Conservation (phyloP, 2,329 filamentous ascomycete genomes). For the Magnaporthiopsis incrustans region DNA sequence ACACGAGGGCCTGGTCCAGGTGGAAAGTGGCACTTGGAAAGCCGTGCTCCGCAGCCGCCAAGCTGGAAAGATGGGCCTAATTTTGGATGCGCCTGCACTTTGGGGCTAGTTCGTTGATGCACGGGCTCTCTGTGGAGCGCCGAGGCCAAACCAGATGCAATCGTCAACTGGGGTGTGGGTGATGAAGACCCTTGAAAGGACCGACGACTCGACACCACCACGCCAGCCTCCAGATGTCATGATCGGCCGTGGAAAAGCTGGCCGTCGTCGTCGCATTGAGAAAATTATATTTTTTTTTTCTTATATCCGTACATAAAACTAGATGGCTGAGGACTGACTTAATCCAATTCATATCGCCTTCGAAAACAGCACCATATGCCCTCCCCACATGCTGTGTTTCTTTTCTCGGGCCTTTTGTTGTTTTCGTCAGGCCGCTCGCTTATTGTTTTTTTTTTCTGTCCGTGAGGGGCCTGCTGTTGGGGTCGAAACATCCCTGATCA, state of each 20-base stretch:
- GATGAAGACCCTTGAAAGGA: background rate
- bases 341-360: background rate
- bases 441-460: background rate
- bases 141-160: background rate
- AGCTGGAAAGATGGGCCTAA: conserved; percentile 5
- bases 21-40: background rate
- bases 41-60: background rate
- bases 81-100: conserved; percentile 5
- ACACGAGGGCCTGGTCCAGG: background rate
- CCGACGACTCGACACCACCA: background rate
- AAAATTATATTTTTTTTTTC: background rate
- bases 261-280: background rate
- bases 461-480: background rate
- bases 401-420: background rate
- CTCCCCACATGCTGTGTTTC: background rate
- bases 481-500: background rate
- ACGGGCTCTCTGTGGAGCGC: conserved; percentile 1
- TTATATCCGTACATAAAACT: too few relatives aligned
- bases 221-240: background rate
- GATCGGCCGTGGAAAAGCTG: background rate
- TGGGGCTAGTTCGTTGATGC: conserved; percentile 1
- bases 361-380: too few relatives aligned
- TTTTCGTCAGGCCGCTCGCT: background rate
- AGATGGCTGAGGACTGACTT: background rate
- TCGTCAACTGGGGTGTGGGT: background rate